Evolutionary conservation across 176 grass and related monocot genomes (phyloP).

Genomic region (Urochloa ruziziensis): DNA sequence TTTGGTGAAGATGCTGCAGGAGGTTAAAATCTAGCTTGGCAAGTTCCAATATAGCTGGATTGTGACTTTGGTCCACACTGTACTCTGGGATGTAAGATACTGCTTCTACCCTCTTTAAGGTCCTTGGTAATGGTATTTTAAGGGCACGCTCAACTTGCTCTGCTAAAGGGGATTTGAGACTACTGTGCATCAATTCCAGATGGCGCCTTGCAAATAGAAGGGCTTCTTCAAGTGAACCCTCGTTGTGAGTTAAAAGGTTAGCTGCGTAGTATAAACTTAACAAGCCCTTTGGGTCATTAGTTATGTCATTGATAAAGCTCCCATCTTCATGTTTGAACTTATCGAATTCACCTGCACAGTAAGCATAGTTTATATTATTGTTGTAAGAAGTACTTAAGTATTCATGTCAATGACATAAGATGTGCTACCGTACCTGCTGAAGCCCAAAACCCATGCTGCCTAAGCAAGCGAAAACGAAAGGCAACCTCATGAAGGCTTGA

Average conservation of each 20-base stretch:
- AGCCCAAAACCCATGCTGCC: too few species aligned
- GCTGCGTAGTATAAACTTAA: constrained; percentile 20
- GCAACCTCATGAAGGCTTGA: too few species aligned
- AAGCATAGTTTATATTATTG: too few species aligned
- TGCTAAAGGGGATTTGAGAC: neutral
- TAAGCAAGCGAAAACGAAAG: too few species aligned
- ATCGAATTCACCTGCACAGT: constrained; percentile 16
- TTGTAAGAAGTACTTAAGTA: too few species aligned
- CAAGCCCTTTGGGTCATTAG: neutral
- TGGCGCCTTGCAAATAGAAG: neutral
- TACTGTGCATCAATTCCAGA: neutral
- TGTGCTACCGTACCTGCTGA: too few species aligned
- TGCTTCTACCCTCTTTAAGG: neutral
- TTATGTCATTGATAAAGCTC: neutral
- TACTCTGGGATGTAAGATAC: neutral
- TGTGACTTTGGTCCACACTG: neutral
- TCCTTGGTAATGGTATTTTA: constrained; percentile 14
- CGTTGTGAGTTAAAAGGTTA: neutral
- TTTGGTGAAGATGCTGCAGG: neutral
- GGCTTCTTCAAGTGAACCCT: neutral
- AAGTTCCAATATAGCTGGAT: constrained; percentile 8
- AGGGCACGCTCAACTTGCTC: constrained; percentile 20
- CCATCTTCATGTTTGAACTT: neutral
- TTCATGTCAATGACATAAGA: too few species aligned
- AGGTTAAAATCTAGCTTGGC: constrained; percentile 31